Conservation (phyloP, 768 basidiomycete species). For the Suillus tomentosus region DNA sequence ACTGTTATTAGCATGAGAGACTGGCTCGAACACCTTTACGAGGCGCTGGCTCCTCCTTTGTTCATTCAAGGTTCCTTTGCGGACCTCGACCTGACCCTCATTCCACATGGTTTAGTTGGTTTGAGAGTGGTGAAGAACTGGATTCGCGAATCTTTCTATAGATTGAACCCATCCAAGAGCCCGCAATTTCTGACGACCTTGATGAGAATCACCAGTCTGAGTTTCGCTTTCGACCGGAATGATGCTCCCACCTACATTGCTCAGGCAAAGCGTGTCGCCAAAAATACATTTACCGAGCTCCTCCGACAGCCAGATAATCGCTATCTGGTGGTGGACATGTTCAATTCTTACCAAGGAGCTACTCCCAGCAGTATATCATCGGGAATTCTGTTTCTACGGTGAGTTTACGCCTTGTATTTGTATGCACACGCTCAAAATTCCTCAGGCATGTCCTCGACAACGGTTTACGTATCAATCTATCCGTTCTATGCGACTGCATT, state of each 20-base stretch:
- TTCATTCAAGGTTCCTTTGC: slow-evolving; percentile 47
- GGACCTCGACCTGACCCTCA: slow-evolving; percentile 35
- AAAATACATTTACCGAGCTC: neutral
- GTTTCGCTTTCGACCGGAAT: slow-evolving; percentile 39
- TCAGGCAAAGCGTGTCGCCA: slow-evolving; percentile 27
- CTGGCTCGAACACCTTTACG: slow-evolving; percentile 50
- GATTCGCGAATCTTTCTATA: slow-evolving; percentile 45
- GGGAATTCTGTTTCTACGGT: slow-evolving; percentile 32
- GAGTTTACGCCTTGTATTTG: neutral
- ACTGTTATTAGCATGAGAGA: slow-evolving; percentile 14
- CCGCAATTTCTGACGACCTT: slow-evolving; percentile 42
- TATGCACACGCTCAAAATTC: neutral
- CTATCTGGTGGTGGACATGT: slow-evolving; percentile 36
- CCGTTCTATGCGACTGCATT: slow-evolving; percentile 51
- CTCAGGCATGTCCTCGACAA: slow-evolving; percentile 47
- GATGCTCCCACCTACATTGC: slow-evolving; percentile 37
- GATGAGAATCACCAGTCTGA: slow-evolving; percentile 39
- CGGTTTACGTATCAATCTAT: slow-evolving; percentile 43
- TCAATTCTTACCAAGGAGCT: slow-evolving; percentile 31
- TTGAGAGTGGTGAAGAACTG: slow-evolving; percentile 45
- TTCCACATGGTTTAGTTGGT: slow-evolving; percentile 42
- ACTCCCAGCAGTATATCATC: slow-evolving; percentile 28
- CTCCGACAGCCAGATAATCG: slow-evolving; percentile 20
- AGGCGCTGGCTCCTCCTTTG: slow-evolving; percentile 49
- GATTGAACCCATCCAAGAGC: slow-evolving; percentile 20